These are phyloP conservation scores for Jamesozyma piceae DNA, from an alignment of 805 yeast genomes.

Conservation along the genomic window DNA sequence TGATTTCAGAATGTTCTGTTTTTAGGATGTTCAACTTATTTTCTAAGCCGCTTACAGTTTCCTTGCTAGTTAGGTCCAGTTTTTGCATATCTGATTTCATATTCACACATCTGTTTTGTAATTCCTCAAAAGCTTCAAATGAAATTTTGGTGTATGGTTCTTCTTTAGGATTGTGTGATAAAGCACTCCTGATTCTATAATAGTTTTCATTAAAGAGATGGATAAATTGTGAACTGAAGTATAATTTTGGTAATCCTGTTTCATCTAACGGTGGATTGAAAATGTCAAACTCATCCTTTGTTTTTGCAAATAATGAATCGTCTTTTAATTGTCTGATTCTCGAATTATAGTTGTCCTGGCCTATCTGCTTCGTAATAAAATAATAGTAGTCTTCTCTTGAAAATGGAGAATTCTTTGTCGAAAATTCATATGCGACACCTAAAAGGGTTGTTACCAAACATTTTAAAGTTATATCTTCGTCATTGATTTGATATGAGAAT, in stretches of 20 bases:
- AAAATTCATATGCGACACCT: slow-evolving; percentile 78
- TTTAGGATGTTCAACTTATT: slow-evolving; percentile 9
- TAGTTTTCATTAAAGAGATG: slow-evolving; percentile 60
- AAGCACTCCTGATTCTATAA: slow-evolving; percentile 55
- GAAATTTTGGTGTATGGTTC: slow-evolving; percentile 65
- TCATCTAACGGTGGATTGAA: slow-evolving; percentile 53
- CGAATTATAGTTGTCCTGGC: slow-evolving; percentile 68
- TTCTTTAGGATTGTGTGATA: slow-evolving; percentile 61
- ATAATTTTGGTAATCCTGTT: slow-evolving; percentile 82
- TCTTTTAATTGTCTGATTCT: slow-evolving; percentile 68
- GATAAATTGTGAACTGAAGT: slow-evolving; percentile 57
- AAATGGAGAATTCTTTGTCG: slow-evolving; percentile 46
- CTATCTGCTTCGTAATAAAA: slow-evolving; percentile 60
- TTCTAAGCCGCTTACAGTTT: slow-evolving; percentile 17
- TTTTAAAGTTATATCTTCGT: slow-evolving; percentile 51
- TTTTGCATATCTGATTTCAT: slow-evolving; percentile 26
- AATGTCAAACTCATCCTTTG: slow-evolving; percentile 39
- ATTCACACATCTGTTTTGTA: slow-evolving; percentile 32
- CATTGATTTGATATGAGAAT: slow-evolving; percentile 43
- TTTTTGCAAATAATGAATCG: slow-evolving; percentile 43
- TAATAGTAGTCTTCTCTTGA: slow-evolving; percentile 51
- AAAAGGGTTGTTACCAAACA: slow-evolving; percentile 64
- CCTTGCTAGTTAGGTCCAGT: slow-evolving; percentile 25
- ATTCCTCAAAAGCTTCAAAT: slow-evolving; percentile 39
- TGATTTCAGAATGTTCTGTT: slow-evolving; percentile 12